Evolutionary conservation across 805 yeast species (phyloP).

Genomic region (Metschnikowia henanensis): DNA sequence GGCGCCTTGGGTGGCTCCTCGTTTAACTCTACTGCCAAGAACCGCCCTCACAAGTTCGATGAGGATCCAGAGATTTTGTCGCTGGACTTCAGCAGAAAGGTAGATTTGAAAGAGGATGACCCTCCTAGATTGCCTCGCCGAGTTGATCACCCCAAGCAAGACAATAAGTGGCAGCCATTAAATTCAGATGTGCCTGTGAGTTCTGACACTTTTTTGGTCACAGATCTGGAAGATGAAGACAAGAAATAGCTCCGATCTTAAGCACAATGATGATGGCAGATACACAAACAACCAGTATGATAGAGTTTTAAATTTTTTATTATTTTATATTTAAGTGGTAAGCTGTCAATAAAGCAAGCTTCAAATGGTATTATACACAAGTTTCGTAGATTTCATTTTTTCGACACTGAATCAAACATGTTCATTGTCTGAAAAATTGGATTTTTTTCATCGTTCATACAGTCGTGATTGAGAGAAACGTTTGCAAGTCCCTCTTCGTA

Average conservation of each 20-base stretch:
- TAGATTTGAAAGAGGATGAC: slow-evolving; percentile 36
- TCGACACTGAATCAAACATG: slow-evolving; percentile 15
- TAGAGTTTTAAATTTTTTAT: background rate
- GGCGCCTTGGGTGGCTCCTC: slow-evolving; percentile 51
- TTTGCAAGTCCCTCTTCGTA: slow-evolving; percentile 31
- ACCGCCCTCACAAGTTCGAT: slow-evolving; percentile 37
- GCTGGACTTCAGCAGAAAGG: slow-evolving; percentile 47
- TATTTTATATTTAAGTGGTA: background rate
- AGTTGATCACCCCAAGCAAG: slow-evolving; percentile 12
- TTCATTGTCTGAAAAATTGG: slow-evolving; percentile 16
- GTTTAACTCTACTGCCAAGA: slow-evolving; percentile 23
- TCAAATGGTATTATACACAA: slow-evolving; percentile 12
- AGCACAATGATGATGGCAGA: background rate
- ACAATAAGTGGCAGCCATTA: slow-evolving; percentile 40
- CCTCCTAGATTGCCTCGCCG: slow-evolving; percentile 28
- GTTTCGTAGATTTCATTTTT: slow-evolving; percentile 9
- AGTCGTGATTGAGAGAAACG: slow-evolving; percentile 21
- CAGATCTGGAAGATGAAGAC: slow-evolving; percentile 46
- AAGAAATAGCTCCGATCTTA: slow-evolving; percentile 4
- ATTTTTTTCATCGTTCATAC: slow-evolving; percentile 18
- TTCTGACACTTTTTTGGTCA: slow-evolving; percentile 44
- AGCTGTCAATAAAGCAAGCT: background rate
- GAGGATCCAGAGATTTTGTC: slow-evolving; percentile 56
- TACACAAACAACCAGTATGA: background rate
- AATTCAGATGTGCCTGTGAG: slow-evolving; percentile 40